phyloP scores from a whole-genome alignment of 2,329 filamentous ascomycete species.

The Clarireedia homoeocarpa region DNA sequence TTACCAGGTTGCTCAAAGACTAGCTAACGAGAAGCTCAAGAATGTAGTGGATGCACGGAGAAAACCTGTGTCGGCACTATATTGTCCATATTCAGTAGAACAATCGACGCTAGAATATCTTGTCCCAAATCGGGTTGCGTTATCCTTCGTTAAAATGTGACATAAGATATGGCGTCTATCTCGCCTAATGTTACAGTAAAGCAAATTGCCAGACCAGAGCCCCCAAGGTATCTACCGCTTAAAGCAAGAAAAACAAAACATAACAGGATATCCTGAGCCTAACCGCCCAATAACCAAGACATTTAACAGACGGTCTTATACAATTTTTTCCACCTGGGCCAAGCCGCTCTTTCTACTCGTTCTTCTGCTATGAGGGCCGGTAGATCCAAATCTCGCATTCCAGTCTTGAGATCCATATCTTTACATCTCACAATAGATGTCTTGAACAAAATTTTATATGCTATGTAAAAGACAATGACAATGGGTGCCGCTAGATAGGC shows the following conservation, averaged over 20 bases:
- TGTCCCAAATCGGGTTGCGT: too few species aligned
- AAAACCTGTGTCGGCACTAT: too few species aligned
- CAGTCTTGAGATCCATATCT: conserved; percentile 84
- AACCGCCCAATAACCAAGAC: background rate
- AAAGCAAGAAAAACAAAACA: background rate
- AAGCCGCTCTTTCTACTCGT: conserved; percentile 59
- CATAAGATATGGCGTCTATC: too few species aligned
- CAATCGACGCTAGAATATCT: too few species aligned
- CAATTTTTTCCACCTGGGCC: conserved; percentile 69
- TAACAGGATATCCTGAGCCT: background rate
- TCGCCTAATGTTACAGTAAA: too few species aligned
- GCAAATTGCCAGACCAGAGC: too few species aligned
- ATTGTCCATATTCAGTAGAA: too few species aligned
- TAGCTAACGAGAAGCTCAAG: too few species aligned
- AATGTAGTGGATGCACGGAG: too few species aligned
- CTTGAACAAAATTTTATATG: conserved; percentile 67
- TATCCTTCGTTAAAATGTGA: too few species aligned
- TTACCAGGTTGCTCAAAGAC: too few species aligned
- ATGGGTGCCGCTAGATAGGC: conserved; percentile 65
- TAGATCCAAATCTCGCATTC: conserved; percentile 77
- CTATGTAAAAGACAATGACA: conserved; percentile 58
- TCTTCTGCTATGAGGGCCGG: conserved; percentile 74
- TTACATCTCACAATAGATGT: conserved; percentile 58
- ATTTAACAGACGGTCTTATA: conserved; percentile 65
- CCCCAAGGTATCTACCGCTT: conserved; percentile 1